A percentile compares a stretch with the other conserved stretches of the same genome.
phyloP scores from a whole-genome alignment of 768 basidiomycete species.

The Psilocybe cyanescens region DNA sequence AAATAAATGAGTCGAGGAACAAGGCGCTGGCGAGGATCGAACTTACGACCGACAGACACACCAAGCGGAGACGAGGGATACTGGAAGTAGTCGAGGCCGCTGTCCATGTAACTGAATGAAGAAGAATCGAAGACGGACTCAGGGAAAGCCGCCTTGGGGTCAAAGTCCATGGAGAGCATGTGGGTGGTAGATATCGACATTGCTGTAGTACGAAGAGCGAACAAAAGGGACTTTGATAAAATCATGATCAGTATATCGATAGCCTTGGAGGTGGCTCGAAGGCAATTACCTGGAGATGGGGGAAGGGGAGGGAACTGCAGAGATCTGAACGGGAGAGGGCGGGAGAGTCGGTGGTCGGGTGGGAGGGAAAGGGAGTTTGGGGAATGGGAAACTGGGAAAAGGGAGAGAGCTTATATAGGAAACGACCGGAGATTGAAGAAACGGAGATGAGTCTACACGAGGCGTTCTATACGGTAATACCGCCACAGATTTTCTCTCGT shows the following conservation, averaged over 20 bases:
- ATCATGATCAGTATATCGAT: conserved; percentile 22
- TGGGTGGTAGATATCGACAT: conserved; percentile 32
- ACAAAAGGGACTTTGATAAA: conserved; percentile 28
- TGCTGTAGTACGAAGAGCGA: conserved; percentile 30
- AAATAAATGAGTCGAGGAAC: conserved; percentile 15
- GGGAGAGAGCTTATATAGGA: conserved; percentile 28
- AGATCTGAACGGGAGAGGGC: conserved; percentile 43
- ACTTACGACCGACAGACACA: conserved; percentile 69
- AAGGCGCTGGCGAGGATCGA: conserved; percentile 5
- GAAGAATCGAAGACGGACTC: conserved; percentile 51
- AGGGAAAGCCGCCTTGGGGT: conserved; percentile 38
- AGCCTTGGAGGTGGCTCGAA: conserved; percentile 25
- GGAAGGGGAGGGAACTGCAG: conserved; percentile 35
- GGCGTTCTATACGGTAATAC: background rate
- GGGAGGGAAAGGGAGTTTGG: conserved; percentile 30
- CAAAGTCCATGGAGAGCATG: conserved; percentile 50
- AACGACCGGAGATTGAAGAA: background rate
- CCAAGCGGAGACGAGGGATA: conserved; percentile 68
- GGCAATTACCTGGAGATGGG: conserved; percentile 23
- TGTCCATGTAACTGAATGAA: conserved; percentile 54
- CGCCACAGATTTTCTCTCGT: conserved; percentile 1
- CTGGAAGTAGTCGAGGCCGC: conserved; percentile 65
- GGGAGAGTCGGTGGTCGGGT: conserved; percentile 29
- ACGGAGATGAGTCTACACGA: conserved; percentile 8
- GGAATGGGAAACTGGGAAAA: conserved; percentile 31